Conservation (phyloP, 768 basidiomycete species). For the Phaeotremella skinneri region DNA sequence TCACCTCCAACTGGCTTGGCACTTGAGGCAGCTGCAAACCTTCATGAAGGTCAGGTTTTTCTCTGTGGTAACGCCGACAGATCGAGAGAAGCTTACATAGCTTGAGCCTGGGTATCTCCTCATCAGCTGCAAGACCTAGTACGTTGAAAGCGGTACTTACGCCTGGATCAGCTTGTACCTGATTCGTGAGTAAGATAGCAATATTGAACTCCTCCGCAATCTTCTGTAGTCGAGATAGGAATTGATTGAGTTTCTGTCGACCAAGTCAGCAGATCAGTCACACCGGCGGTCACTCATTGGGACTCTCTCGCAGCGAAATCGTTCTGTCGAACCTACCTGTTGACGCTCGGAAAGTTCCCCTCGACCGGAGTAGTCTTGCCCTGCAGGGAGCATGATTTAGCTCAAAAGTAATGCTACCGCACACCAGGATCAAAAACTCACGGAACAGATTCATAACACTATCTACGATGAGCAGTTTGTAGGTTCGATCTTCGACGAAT, state of each 20-base stretch:
- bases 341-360: constrained; percentile 92
- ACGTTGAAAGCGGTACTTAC: constrained; percentile 59
- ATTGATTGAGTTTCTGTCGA: constrained; percentile 73
- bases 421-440: constrained; percentile 16
- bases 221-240: constrained; percentile 83
- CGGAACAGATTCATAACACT: constrained; percentile 97
- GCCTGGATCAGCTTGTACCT: constrained; percentile 86
- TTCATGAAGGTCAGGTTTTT: constrained; percentile 4
- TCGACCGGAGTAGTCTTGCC: constrained; percentile 77
- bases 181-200: constrained; percentile 83
- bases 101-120: constrained; percentile 34
- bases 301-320: too few species aligned
- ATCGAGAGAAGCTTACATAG: constrained; percentile 39
- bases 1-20: constrained; percentile 70
- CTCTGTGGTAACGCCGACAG: neutral
- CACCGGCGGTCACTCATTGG: too few species aligned
- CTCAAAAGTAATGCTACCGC: neutral
- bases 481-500: constrained; percentile 44
- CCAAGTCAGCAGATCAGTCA: constrained; percentile 2
- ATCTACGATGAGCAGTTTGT: constrained; percentile 72
- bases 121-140: neutral
- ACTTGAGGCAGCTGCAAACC: constrained; percentile 86
- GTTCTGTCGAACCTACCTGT: constrained; percentile 71
- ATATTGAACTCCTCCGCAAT: constrained; percentile 74
- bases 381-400: too few species aligned